A percentile compares a stretch with the other conserved stretches of the same genome.
Evolutionary conservation across 1,284 basidiomycete genomes (phyloP).

Genomic region (Athelia psychrophila): DNA sequence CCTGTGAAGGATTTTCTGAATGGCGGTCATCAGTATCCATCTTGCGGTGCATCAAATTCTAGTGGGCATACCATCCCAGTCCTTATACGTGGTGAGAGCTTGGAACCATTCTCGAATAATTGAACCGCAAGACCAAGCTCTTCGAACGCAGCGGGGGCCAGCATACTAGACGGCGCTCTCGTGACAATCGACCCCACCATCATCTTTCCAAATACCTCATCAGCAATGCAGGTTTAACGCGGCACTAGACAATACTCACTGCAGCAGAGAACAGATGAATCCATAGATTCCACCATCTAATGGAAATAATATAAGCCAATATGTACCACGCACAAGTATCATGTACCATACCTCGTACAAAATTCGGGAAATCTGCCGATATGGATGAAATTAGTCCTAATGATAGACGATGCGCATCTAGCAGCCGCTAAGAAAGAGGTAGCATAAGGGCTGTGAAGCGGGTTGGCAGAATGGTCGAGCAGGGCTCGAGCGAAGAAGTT

Average conservation of each 20-base stretch:
- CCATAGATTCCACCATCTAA: not conserved
- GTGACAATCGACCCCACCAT: conserved; percentile 47
- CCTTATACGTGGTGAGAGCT: conserved; percentile 36
- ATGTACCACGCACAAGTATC: no score
- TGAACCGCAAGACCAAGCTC: conserved; percentile 36
- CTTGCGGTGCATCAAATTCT: not conserved
- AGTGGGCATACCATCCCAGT: conserved; percentile 35
- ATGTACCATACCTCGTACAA: not conserved
- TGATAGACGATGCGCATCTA: conserved; percentile 3
- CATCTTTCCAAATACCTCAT: conserved; percentile 25
- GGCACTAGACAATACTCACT: not conserved
- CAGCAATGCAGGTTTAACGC: not conserved
- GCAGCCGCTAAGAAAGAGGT: conserved; percentile 2
- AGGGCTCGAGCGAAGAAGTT: conserved; percentile 5
- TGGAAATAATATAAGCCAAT: not conserved
- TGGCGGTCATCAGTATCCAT: not conserved
- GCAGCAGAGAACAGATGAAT: not conserved
- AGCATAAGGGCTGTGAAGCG: conserved; percentile 2
- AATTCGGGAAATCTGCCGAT: no score
- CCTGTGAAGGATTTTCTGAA: conserved; percentile 28
- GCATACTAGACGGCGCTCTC: conserved; percentile 38
- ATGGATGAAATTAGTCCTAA: not conserved
- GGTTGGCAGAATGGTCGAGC: not conserved
- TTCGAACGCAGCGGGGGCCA: conserved; percentile 19
- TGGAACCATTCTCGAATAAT: conserved; percentile 38